A percentile compares a stretch with the other conserved stretches of the same genome.
Conservation (phyloP, 176 grass and related monocot species). For the Leersia perrieri region DNA sequence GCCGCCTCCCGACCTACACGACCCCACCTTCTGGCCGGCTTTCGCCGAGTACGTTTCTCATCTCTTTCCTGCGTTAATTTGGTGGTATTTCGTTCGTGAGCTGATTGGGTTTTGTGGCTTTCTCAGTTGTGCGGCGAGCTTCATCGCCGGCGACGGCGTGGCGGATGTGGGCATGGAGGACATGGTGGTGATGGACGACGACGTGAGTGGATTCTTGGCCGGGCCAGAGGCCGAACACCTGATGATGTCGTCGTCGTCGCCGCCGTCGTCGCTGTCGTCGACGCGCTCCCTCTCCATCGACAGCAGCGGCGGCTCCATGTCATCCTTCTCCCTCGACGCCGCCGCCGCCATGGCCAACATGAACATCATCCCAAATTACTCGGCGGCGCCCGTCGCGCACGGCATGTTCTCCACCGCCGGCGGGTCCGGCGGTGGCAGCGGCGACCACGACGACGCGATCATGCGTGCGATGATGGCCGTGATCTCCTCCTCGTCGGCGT, state of each 20-base stretch:
- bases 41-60: constrained; percentile 25
- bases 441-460: constrained; percentile 50
- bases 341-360: background rate
- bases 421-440: background rate
- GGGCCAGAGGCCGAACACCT: background rate
- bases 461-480: constrained; percentile 82
- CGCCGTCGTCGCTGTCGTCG: constrained; percentile 43
- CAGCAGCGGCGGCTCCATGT: constrained; percentile 54
- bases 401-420: constrained; percentile 1
- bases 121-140: constrained; percentile 25
- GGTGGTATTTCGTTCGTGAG: background rate
- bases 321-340: constrained; percentile 29
- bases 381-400: background rate
- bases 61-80: background rate
- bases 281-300: constrained; percentile 55
- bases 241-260: constrained; percentile 18
- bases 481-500: constrained; percentile 62
- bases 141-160: constrained; percentile 3
- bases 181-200: constrained; percentile 23
- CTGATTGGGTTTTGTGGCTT: background rate
- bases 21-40: constrained; percentile 31
- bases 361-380: background rate
- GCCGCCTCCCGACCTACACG: background rate
- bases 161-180: background rate
- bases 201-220: constrained; percentile 10